Evolutionary conservation across 2,329 filamentous ascomycete genomes (phyloP), one percentile per base, ranked within the genome.

Genomic region (Pseudogymnoascus sp.): DNA sequence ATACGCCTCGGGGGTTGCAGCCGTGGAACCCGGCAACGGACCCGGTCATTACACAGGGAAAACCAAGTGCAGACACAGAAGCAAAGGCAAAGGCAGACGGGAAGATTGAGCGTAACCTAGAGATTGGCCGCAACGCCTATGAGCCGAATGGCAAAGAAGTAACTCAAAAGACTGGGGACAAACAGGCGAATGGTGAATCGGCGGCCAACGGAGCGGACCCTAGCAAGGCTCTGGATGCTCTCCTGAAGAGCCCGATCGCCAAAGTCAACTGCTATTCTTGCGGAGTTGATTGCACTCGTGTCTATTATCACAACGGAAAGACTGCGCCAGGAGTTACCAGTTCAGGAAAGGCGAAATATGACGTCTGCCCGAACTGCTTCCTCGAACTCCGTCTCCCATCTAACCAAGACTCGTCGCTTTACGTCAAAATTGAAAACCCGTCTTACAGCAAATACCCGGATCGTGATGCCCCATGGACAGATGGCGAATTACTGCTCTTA

Each of bases 101-200:
- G 7, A 96, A 96, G 77, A 81, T 84, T 33, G 92, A 96, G 69
- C 82, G 94, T 64, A 97, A 95, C 72, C 83, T 96, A n/a, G 90
- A 96, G 72, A 87, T 97, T 64, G 88, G 92, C 66, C 90, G 94
- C 66, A 97, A 96, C 74, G 92, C 97, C 63, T 99, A 97, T 77
- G 93, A 99, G 71, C 86, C 91, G 64, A 92, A 89, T 72, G 89
- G 92, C 68, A 93, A 96, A 76, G 89, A 95, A 71, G 80, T 96
- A 58, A 88, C 83, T 19, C 61, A 64, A 49, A 88, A 90, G 68
- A 75, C 82, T 1, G 87, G 90, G 60, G 81, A 80, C 66, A 91
- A 91, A 73, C 82, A 88, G 8, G 76, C 80, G 11, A 93, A 93
- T 69, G 90, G 91, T 59, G 91, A 96, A 66, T 80, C 80, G 8